Base-by-base conservation (phyloP, 768 basidiomycete species). In the Tremella fuciformis region DNA sequence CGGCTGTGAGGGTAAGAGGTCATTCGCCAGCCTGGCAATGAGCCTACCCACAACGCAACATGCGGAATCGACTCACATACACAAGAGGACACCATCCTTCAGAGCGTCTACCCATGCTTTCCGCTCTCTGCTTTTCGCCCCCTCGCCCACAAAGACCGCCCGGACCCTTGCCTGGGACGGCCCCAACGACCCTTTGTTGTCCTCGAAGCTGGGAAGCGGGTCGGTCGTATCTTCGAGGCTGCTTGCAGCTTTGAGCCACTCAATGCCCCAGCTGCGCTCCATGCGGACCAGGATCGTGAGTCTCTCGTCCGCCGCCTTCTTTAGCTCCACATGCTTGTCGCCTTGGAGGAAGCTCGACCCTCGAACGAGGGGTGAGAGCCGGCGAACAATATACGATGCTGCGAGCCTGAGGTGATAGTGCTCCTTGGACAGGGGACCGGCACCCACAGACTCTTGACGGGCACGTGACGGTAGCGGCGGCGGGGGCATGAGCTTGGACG, bases 1-100 rank as follows among this genome's bases (percentile, higher is more conserved):
- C 2, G 65, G 70, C 55, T 63, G 62, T n/a, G 58, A 50, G 4
- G 62, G 66, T 53, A 67, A 68, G 13, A 64, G 66, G 53, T 68
- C 55, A 66, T 60, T 67, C 46, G 68, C 44, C 58, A 55, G 72
- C 41, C 63, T 70, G 62, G 13, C 25, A 16, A 46, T 38, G n/a
- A 21, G 3, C 7, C 18, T 29, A 47, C 44, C 51, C 53, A 62
- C 26, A 46, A 53, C 57, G 40, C 52, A 47, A 9, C 9, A 56
- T 64, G 24, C 18, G 58, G 42, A 40, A 52, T 62, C 1, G 37
- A 85, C 91, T 79, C 71, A 93, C 91, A 89, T 86, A 84, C 91
- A 92, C 21, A 94, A 81, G 19, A 93, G 83, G 75, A 85, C 87
- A 0, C 91, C 91, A 78, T 94, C 91, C 66, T 84, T 79, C 55